Conservation (phyloP, 441 rosid species). For the Eruca vesicaria region DNA sequence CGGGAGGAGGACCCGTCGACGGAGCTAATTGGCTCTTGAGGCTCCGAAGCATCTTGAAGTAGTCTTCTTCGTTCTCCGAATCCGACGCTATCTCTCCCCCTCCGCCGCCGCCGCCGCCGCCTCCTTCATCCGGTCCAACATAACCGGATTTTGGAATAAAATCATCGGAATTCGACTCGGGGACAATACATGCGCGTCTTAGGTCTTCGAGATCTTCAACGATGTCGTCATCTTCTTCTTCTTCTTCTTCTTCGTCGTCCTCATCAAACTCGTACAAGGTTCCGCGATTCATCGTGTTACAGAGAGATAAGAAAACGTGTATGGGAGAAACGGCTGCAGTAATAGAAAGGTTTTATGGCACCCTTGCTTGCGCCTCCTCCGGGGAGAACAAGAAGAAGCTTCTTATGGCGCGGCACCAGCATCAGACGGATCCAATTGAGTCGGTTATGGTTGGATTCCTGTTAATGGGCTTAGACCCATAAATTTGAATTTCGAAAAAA, state of each 20-base stretch:
- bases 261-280: constrained; percentile 4
- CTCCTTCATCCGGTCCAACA: constrained; percentile 3
- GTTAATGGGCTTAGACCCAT: not conserved
- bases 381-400: not conserved
- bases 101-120: not conserved
- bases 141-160: not conserved
- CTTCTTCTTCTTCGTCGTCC: constrained; percentile 31
- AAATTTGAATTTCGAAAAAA: not conserved
- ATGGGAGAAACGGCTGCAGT: constrained; percentile 13
- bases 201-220: constrained; percentile 74
- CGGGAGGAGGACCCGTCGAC: constrained; percentile 21
- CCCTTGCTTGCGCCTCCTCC: not conserved
- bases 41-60: constrained; percentile 52
- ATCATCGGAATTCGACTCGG: constrained; percentile 44
- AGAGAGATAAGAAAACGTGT: not conserved
- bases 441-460: not conserved
- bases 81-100: constrained; percentile 26
- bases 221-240: constrained; percentile 44
- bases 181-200: constrained; percentile 57
- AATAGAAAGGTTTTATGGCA: not conserved
- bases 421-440: not conserved
- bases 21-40: constrained; percentile 48
- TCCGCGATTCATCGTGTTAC: constrained; percentile 21
- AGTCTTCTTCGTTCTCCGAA: constrained; percentile 64
- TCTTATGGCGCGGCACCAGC: constrained; percentile 20